phyloP scores from a whole-genome alignment of 2,329 filamentous ascomycete species.

The Dothidotthia symphoricarpi region DNA sequence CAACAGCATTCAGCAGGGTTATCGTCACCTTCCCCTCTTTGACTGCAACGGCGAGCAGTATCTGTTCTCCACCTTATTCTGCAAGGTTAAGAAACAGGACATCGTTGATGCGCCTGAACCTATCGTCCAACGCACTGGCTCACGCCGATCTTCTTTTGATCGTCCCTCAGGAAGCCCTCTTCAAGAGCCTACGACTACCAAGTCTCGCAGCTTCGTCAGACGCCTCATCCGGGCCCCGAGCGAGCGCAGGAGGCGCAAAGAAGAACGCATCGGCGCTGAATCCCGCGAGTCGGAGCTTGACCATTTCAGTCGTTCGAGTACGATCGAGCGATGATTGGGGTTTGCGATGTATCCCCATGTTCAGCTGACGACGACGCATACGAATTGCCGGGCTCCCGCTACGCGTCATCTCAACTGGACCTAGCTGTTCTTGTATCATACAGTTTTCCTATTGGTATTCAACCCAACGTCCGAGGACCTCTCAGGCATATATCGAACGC shows the following conservation, averaged over 20 bases:
- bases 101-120: slow-evolving; percentile 44
- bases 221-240: slow-evolving; percentile 48
- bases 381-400: slow-evolving; percentile 5
- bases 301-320: slow-evolving; percentile 38
- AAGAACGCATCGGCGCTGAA: slow-evolving; percentile 33
- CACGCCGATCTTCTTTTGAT: slow-evolving; percentile 29
- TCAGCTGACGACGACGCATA: slow-evolving; percentile 20
- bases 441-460: slow-evolving; percentile 18
- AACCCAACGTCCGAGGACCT: slow-evolving; percentile 14
- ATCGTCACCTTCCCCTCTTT: slow-evolving; percentile 85
- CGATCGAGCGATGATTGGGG: slow-evolving; percentile 31
- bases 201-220: slow-evolving; percentile 40
- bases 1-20: slow-evolving; percentile 83
- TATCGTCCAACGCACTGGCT: slow-evolving; percentile 18
- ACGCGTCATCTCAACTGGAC: slow-evolving; percentile 17
- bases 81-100: slow-evolving; percentile 70
- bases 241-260: slow-evolving; percentile 41
- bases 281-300: slow-evolving; percentile 35
- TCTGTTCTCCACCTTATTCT: slow-evolving; percentile 91
- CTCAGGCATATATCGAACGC: slow-evolving; percentile 7
- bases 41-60: slow-evolving; percentile 90
- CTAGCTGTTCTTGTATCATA: slow-evolving; percentile 17
- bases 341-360: slow-evolving; percentile 16
- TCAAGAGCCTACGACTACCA: slow-evolving; percentile 34
- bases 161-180: slow-evolving; percentile 19